These are phyloP conservation scores for Flaveria trinervia DNA, from an alignment of 129 eudicot genomes.

Conservation along the genomic window DNA sequence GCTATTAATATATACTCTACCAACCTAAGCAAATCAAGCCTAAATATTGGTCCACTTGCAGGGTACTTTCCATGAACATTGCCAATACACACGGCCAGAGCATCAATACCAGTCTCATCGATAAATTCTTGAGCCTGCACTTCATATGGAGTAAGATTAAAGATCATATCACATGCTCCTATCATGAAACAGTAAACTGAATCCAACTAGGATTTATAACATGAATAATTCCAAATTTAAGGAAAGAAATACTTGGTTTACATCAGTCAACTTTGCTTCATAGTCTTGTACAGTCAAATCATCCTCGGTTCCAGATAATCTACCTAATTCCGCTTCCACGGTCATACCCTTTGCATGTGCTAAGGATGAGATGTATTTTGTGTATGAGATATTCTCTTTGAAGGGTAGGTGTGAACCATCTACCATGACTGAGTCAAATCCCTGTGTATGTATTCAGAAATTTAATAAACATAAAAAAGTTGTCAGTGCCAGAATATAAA, in stretches of 20 bases:
- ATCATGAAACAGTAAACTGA: neutral
- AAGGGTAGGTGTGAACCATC: slow-evolving; percentile 94
- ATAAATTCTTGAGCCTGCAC: slow-evolving; percentile 90
- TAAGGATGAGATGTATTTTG: slow-evolving; percentile 63
- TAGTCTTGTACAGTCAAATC: slow-evolving; percentile 92
- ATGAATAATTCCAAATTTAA: neutral
- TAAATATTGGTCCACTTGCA: slow-evolving; percentile 84
- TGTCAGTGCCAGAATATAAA: neutral
- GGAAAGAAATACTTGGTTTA: slow-evolving; percentile 59
- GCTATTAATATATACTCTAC: slow-evolving; percentile 20
- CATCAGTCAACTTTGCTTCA: slow-evolving; percentile 82
- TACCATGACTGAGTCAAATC: slow-evolving; percentile 90
- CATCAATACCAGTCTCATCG: slow-evolving; percentile 84
- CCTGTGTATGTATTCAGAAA: slow-evolving; percentile 47
- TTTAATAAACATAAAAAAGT: neutral
- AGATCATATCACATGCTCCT: neutral
- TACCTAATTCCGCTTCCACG: slow-evolving; percentile 97
- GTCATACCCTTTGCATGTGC: slow-evolving; percentile 71
- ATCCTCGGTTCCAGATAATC: slow-evolving; percentile 97
- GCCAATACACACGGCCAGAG: slow-evolving; percentile 97
- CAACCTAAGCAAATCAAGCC: slow-evolving; percentile 82
- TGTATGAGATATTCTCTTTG: slow-evolving; percentile 71
- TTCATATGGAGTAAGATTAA: slow-evolving; percentile 11
- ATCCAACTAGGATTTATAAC: neutral
- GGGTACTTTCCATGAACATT: slow-evolving; percentile 99